These are phyloP conservation scores for Phaeophleospora eucalypticola DNA, from an alignment of 2,329 filamentous ascomycete genomes.

Conservation along the genomic window DNA sequence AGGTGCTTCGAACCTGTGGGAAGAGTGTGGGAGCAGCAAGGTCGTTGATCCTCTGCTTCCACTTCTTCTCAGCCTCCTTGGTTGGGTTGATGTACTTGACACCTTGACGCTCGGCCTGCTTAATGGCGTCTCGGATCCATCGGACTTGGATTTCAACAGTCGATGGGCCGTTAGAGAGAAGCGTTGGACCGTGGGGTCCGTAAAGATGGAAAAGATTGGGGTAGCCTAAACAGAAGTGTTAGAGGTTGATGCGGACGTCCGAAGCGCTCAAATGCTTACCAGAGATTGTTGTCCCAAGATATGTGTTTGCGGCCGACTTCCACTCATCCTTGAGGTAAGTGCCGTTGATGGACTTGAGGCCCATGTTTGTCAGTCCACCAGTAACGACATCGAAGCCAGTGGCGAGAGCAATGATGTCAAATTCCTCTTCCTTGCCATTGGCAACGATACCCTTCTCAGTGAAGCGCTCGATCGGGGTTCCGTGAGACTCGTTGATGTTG, in stretches of 20 bases:
- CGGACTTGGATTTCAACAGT: slow-evolving; percentile 41
- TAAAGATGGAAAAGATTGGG: slow-evolving; percentile 35
- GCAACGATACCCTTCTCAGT: slow-evolving; percentile 44
- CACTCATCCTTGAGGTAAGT: slow-evolving; percentile 37
- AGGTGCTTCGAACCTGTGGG: slow-evolving; percentile 25
- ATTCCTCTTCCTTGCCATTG: slow-evolving; percentile 40
- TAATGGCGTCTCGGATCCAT: slow-evolving; percentile 34
- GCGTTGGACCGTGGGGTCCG: slow-evolving; percentile 42
- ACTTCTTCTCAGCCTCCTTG: slow-evolving; percentile 25
- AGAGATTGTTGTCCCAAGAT: slow-evolving; percentile 41
- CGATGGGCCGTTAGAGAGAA: slow-evolving; percentile 42
- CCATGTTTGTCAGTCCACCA: slow-evolving; percentile 44
- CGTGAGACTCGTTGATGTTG: slow-evolving; percentile 36
- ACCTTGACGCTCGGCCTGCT: slow-evolving; percentile 22
- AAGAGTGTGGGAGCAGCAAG: slow-evolving; percentile 25
- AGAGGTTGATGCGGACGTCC: background rate
- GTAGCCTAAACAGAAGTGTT: slow-evolving; percentile 2
- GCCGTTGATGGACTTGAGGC: slow-evolving; percentile 38
- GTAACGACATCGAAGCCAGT: slow-evolving; percentile 47
- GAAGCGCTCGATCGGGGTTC: slow-evolving; percentile 37
- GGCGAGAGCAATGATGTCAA: slow-evolving; percentile 46
- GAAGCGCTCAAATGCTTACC: slow-evolving; percentile 3
- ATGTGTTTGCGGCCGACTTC: slow-evolving; percentile 42
- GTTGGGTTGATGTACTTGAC: slow-evolving; percentile 28
- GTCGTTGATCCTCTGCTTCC: slow-evolving; percentile 30